Conservation (phyloP, 305 asterid genomes). For the Rubia tinctorum region DNA sequence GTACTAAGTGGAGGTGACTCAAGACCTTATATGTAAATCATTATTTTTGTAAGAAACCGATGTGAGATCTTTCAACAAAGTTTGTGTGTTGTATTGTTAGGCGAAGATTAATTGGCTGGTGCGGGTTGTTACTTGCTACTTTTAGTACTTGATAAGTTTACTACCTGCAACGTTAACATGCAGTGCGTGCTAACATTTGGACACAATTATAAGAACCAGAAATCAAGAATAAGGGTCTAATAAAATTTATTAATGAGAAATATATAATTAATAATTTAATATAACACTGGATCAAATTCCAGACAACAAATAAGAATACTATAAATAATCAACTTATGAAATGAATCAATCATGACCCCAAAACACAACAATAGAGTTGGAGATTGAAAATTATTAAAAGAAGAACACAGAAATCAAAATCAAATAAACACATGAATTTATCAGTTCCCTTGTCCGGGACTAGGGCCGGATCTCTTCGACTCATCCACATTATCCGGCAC, state of each 20-base stretch:
- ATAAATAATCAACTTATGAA: neutral
- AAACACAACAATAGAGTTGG: neutral
- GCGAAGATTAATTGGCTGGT: neutral
- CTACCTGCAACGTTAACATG: neutral
- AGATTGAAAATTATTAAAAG: neutral
- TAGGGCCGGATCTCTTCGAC: conserved; percentile 19
- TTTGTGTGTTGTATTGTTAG: too few species aligned
- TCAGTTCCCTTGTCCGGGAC: conserved; percentile 16
- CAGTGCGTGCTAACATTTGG: neutral
- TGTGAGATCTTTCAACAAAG: too few species aligned
- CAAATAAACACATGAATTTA: neutral
- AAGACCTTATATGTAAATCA: too few species aligned
- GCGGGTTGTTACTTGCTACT: neutral
- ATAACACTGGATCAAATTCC: neutral
- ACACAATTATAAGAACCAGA: neutral
- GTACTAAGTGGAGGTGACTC: too few species aligned
- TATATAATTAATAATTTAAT: too few species aligned
- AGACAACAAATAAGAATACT: neutral
- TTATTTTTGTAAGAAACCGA: too few species aligned
- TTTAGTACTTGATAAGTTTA: neutral
- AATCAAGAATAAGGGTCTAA: too few species aligned
- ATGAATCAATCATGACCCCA: neutral
- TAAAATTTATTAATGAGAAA: neutral
- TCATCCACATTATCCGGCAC: conserved; percentile 1
- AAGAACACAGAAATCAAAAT: neutral